These are phyloP conservation scores for Fragosphaeria purpurea DNA, from an alignment of 2,329 filamentous ascomycete genomes.

Conservation along the genomic window DNA sequence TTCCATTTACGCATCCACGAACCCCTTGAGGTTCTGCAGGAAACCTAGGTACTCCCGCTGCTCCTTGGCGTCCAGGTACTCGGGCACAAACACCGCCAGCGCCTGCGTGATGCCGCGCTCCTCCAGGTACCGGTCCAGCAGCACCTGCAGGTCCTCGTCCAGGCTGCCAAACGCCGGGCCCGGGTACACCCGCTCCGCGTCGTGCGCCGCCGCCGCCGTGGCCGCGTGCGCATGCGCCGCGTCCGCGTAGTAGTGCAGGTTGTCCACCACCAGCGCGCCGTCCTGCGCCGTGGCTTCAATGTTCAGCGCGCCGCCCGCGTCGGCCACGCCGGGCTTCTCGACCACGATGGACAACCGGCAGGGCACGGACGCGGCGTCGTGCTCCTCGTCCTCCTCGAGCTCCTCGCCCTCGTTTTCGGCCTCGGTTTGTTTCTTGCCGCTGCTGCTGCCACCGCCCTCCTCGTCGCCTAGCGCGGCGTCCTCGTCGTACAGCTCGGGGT, in stretches of 20 bases:
- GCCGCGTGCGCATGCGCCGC: conserved; percentile 66
- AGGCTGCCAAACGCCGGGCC: conserved; percentile 90
- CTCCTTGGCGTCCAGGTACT: conserved; percentile 98
- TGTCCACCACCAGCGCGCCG: conserved; percentile 77
- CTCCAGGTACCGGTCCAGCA: conserved; percentile 88
- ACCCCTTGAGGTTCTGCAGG: conserved; percentile 78
- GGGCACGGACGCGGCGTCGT: conserved; percentile 55
- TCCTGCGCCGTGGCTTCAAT: conserved; percentile 82
- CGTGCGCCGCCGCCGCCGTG: conserved; percentile 66
- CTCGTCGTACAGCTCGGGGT: conserved; percentile 49
- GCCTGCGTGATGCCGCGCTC: conserved; percentile 84
- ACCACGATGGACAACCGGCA: conserved; percentile 78
- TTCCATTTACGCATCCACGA: conserved; percentile 56
- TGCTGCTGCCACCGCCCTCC: conserved; percentile 32
- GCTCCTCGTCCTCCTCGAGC: conserved; percentile 44
- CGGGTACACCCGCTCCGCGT: conserved; percentile 69
- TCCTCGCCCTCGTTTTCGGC: conserved; percentile 48
- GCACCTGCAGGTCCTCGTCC: conserved; percentile 87
- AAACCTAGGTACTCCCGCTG: conserved; percentile 92
- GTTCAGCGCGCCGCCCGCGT: conserved; percentile 57
- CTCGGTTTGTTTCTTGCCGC: conserved; percentile 21
- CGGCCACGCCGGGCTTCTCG: conserved; percentile 64
- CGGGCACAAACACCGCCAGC: conserved; percentile 81
- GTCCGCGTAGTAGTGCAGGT: conserved; percentile 79
- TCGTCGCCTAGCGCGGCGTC: conserved; percentile 45